phyloP scores from a whole-genome alignment of 129 eudicot genomes.

The Flaveria ramosissima region DNA sequence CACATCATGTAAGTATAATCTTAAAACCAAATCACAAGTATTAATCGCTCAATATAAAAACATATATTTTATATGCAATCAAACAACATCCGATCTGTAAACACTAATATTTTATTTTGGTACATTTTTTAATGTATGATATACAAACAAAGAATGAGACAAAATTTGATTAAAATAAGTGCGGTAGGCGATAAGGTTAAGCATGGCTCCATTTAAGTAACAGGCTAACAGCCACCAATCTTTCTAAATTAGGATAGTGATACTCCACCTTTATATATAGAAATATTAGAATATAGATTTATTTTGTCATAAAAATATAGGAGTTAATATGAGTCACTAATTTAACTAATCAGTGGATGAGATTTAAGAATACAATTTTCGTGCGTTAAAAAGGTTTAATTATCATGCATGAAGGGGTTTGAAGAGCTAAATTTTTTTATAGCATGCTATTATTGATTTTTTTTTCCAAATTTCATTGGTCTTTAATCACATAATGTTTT shows the following conservation, averaged over 20 bases:
- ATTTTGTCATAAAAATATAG: no score
- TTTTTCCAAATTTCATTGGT: no score
- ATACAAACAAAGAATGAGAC: constrained; percentile 10
- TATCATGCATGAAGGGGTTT: no score
- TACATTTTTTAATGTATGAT: background rate
- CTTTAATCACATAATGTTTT: no score
- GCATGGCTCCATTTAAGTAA: constrained; percentile 17
- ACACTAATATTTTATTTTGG: background rate
- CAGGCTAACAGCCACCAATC: constrained; percentile 21
- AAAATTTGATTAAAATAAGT: constrained; percentile 21
- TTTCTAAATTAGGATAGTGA: constrained; percentile 21
- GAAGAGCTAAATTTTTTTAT: no score
- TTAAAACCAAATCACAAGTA: background rate
- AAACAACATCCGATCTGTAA: background rate
- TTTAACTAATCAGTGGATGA: no score
- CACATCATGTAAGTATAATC: no score
- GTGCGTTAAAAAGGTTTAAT: no score
- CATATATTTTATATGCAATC: background rate
- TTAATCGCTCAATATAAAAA: background rate
- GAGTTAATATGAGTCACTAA: no score
- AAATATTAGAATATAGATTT: background rate
- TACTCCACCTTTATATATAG: constrained; percentile 15
- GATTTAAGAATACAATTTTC: no score
- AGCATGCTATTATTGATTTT: no score
- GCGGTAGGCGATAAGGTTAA: constrained; percentile 26